A percentile compares a stretch with the other conserved stretches of the same genome.
Conservation (phyloP, 805 yeast species). For the Schwanniomyces sp. region DNA sequence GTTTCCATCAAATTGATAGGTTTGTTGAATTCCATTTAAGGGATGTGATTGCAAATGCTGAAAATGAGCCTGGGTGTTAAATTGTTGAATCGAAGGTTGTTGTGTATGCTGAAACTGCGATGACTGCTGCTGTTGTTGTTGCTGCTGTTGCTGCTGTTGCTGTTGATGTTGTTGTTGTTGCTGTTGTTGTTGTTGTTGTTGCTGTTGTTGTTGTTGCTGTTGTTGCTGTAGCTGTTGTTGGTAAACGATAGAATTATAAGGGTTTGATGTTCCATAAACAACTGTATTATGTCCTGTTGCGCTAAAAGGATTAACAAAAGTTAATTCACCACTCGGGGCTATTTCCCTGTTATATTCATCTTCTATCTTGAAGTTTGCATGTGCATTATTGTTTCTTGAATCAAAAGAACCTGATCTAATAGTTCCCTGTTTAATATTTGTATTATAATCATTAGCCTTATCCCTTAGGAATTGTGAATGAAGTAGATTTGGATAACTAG, state of each 20-base stretch:
- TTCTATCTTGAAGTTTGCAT: constrained; percentile 10
- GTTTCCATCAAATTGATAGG: constrained; percentile 6
- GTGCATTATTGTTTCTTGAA: not conserved
- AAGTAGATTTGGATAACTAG: not conserved
- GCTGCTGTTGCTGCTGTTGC: constrained; percentile 7
- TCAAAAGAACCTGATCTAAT: not conserved
- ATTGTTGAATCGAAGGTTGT: constrained; percentile 2
- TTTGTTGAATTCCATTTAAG: constrained; percentile 7
- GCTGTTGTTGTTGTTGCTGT: constrained; percentile 2
- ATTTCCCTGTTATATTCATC: constrained; percentile 6
- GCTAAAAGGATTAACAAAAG: constrained; percentile 21
- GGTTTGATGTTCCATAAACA: not conserved
- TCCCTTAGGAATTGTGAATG: not conserved
- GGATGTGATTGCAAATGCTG: constrained; percentile 4
- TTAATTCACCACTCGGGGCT: constrained; percentile 9
- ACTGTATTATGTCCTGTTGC: constrained; percentile 6
- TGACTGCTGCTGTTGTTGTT: not conserved
- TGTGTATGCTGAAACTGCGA: constrained; percentile 5
- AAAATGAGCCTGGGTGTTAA: constrained; percentile 3
- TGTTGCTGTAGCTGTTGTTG: constrained; percentile 6
- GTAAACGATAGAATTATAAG: constrained; percentile 1
- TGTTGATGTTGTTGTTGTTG: constrained; percentile 8
- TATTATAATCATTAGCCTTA: not conserved
- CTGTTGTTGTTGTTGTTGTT: constrained; percentile 2
- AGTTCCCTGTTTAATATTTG: not conserved